Conservation (phyloP, 306 rosid species). For the Senna tora region DNA sequence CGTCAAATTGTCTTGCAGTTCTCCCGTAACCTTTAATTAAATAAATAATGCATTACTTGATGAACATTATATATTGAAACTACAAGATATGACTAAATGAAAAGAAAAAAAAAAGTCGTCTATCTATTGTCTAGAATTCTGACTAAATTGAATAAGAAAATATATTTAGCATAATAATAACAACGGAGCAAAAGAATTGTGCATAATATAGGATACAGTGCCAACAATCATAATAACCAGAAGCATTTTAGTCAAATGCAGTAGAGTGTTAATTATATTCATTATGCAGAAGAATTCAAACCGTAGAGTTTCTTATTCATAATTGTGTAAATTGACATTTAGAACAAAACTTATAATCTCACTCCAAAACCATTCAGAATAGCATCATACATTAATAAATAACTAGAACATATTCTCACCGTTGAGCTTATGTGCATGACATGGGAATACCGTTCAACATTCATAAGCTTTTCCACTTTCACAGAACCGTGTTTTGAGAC, state of each 20-base stretch:
- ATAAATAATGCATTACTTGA: constrained; percentile 12
- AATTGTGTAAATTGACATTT: neutral
- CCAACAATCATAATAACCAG: neutral
- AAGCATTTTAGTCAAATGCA: too few species aligned
- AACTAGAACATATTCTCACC: constrained; percentile 44
- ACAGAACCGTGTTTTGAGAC: constrained; percentile 75
- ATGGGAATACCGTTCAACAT: constrained; percentile 78
- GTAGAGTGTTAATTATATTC: neutral
- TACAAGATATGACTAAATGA: constrained; percentile 1
- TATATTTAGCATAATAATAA: neutral
- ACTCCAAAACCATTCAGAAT: neutral
- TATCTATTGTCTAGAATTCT: neutral
- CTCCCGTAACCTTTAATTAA: constrained; percentile 67
- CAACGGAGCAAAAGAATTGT: neutral
- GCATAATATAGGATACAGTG: constrained; percentile 2
- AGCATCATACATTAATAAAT: neutral
- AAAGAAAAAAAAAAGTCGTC: too few species aligned
- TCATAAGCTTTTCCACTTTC: constrained; percentile 79
- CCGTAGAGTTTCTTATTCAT: neutral
- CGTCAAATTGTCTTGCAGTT: constrained; percentile 62
- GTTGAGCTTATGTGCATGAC: constrained; percentile 99
- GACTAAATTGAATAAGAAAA: constrained; percentile 14
- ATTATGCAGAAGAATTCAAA: neutral
- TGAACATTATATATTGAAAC: constrained; percentile 5
- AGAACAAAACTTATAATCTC: neutral